A percentile compares a stretch with the other conserved stretches of the same genome.
Evolutionary conservation across 208 protist species (phyloP).

Genomic region (Acanthamoeba castellanii): DNA sequence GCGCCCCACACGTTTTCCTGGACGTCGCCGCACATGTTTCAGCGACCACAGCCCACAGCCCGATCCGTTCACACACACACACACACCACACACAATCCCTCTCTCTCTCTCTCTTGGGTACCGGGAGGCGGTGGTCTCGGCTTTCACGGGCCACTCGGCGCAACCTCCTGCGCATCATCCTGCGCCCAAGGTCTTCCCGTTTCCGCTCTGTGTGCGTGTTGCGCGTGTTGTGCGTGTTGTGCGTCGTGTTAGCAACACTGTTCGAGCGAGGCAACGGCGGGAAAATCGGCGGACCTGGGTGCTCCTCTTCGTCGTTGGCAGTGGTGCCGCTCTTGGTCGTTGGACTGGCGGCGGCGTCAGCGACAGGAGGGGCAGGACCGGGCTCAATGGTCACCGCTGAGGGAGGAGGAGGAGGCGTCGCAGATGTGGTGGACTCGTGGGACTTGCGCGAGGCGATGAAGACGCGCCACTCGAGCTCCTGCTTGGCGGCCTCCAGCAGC

Average conservation of each 20-base stretch:
- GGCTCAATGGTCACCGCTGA: too few species aligned
- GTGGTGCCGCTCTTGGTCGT: too few species aligned
- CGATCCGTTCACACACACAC: background rate
- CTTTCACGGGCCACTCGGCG: background rate
- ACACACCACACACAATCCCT: background rate
- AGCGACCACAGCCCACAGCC: background rate
- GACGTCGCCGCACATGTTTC: too few species aligned
- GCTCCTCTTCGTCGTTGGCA: too few species aligned
- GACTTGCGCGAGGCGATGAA: background rate
- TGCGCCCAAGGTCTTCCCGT: background rate
- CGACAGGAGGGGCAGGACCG: too few species aligned
- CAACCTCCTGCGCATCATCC: background rate
- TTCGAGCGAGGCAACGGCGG: too few species aligned
- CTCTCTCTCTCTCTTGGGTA: background rate
- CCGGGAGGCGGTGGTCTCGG: background rate
- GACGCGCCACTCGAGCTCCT: constrained; percentile 6
- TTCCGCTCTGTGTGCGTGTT: background rate
- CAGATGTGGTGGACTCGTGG: background rate
- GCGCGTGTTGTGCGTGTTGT: too few species aligned
- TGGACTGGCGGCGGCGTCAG: too few species aligned
- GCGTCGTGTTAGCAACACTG: background rate
- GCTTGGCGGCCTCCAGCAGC: constrained; percentile 14
- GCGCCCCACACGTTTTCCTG: constrained; percentile 6
- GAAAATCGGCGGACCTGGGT: too few species aligned
- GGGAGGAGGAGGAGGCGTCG: too few species aligned